Conservation (phyloP, 2,329 filamentous ascomycete species). For the Didymella segeticola region DNA sequence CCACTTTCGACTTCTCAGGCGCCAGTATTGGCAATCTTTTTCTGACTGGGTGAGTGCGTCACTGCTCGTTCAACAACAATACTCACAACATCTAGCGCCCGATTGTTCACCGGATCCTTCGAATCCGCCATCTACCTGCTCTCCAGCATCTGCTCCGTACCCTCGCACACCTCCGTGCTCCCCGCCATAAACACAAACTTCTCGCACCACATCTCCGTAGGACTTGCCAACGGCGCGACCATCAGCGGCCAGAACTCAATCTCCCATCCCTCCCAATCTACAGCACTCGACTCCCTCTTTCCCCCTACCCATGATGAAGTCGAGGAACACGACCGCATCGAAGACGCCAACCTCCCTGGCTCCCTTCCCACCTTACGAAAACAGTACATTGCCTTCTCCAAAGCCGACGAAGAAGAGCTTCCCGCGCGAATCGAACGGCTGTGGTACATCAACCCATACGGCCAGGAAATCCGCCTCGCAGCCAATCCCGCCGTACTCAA, state of each 20-base stretch:
- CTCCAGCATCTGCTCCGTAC: constrained; percentile 84
- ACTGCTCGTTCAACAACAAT: too few relatives aligned
- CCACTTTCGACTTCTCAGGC: constrained; percentile 57
- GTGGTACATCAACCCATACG: constrained; percentile 99
- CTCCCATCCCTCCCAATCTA: constrained; percentile 40
- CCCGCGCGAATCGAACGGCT: constrained; percentile 78
- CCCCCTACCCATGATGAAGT: constrained; percentile 49
- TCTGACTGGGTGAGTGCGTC: constrained; percentile 57
- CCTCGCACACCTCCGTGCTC: constrained; percentile 76
- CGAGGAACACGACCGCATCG: constrained; percentile 68
- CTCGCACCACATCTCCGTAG: constrained; percentile 90
- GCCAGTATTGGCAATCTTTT: constrained; percentile 61
- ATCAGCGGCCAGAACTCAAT: constrained; percentile 85
- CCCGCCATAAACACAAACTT: constrained; percentile 96
- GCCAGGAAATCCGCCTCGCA: constrained; percentile 88
- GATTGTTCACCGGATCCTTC: constrained; percentile 90
- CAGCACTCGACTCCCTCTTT: constrained; percentile 33
- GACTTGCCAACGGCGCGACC: constrained; percentile 74
- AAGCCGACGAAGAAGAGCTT: constrained; percentile 75
- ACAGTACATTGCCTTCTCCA: constrained; percentile 83
- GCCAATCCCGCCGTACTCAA: constrained; percentile 82
- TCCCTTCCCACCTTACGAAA: constrained; percentile 80
- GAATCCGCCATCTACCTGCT: constrained; percentile 92
- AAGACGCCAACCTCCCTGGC: constrained; percentile 82
- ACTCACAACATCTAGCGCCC: constrained; percentile 64